Conservation (phyloP, 1,284 basidiomycete species). For the Melampsora occidentalis region DNA sequence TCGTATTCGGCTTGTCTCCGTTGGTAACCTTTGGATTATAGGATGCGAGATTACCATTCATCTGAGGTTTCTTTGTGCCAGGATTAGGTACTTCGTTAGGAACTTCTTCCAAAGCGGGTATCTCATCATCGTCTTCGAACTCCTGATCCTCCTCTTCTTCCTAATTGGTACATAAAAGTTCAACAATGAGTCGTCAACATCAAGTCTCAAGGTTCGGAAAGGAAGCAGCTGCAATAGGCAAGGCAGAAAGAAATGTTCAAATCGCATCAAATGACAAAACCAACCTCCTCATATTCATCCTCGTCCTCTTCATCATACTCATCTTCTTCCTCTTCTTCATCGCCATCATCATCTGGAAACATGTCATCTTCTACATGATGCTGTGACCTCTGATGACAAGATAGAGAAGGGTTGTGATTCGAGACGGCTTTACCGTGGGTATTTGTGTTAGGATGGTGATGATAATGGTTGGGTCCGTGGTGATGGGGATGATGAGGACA, state of each 20-base stretch:
- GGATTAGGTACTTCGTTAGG: constrained; percentile 47
- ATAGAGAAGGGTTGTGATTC: constrained; percentile 54
- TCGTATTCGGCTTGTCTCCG: constrained; percentile 35
- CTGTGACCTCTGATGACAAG: constrained; percentile 46
- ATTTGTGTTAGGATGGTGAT: constrained; percentile 3
- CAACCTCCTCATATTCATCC: constrained; percentile 59
- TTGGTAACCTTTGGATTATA: constrained; percentile 28
- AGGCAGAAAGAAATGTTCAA: too few species aligned
- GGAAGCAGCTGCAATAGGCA: neutral
- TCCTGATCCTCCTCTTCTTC: constrained; percentile 44
- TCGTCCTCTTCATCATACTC: constrained; percentile 55
- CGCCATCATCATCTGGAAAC: constrained; percentile 56
- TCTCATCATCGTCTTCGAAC: constrained; percentile 45
- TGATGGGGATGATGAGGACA: constrained; percentile 51
- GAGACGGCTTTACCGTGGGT: constrained; percentile 34
- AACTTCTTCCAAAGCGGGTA: constrained; percentile 37
- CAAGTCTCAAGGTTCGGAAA: neutral
- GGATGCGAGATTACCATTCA: constrained; percentile 24
- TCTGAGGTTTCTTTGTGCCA: constrained; percentile 19
- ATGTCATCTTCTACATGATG: constrained; percentile 41
- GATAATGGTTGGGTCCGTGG: constrained; percentile 39
- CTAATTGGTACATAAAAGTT: constrained; percentile 17
- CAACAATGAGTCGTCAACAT: constrained; percentile 9
- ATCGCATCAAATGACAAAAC: constrained; percentile 34
- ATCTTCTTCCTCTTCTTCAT: constrained; percentile 66